Base-by-base conservation (phyloP, 1,139 yeast genomes). In the Yamadazyma mexicana region DNA sequence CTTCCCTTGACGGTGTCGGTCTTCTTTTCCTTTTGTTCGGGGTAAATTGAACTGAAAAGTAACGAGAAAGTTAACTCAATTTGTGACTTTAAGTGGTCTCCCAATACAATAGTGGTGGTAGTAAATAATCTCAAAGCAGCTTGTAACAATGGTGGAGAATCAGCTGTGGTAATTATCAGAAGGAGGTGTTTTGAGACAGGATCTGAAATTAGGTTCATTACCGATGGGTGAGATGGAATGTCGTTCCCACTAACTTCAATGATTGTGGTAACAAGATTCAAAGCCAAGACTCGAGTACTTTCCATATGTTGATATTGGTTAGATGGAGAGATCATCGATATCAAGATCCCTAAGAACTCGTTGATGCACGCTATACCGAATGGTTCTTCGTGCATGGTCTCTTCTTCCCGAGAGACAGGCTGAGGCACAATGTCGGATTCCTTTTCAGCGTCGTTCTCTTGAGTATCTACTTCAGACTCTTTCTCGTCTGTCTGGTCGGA, bases 301-400 rank as follows among this genome's bases (percentile, higher is more conserved):
- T 91, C 96, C 51, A 94, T 87, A 53, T 88, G 94, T 54, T 86
- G 92, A 51, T 79, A 79, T 54, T 84, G 87, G 50, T 87, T 86
- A 15, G 83, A 79, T 0, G 96, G 95, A 9, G 94, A 82, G 31
- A 91, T 75, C 62, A 91, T 81, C 3, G 95, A 85, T n/a, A 89
- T 79, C 35, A 92, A 70, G 33, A 87, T 84, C 9, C 83, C 82
- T 49, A 92, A 61, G 48, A 80, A 79, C 49, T 84, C 91, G 49
- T 79, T 74, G 50, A 84, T 76, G 47, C 87, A 79, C 9, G 75
- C 66, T n/a, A 82, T 66, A n/a, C 86, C 87, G 56, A 75, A 84
- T 2, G 86, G 82, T 30, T 64, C 66, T 40, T 66, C 69, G n/a
- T 34, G 32, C 5, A 29, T 31, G 6, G 14, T 9, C 29, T 37